Evolutionary conservation across 768 basidiomycete species (phyloP).

Genomic region (Tylopilus subfusipes): DNA sequence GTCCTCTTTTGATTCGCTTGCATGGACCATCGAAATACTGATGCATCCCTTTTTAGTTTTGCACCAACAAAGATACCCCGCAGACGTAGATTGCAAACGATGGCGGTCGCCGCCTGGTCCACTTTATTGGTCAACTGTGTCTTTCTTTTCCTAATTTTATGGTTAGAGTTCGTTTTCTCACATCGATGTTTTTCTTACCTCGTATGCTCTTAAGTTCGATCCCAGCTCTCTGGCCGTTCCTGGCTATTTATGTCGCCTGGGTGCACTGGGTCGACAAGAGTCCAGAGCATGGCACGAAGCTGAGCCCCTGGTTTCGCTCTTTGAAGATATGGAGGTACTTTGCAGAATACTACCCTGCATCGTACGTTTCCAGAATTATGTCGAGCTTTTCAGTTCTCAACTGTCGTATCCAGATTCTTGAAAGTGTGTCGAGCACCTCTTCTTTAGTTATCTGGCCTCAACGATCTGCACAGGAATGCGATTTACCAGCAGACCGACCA

Average conservation of each 20-base stretch:
- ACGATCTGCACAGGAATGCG: slow-evolving; percentile 54
- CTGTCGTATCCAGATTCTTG: slow-evolving; percentile 10
- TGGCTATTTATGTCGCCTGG: slow-evolving; percentile 80
- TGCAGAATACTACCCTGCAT: slow-evolving; percentile 87
- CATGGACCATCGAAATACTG: not conserved
- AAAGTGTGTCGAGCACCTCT: slow-evolving; percentile 32
- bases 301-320: slow-evolving; percentile 71
- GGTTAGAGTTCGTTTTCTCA: slow-evolving; percentile 46
- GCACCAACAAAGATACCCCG: slow-evolving; percentile 84
- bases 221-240: slow-evolving; percentile 83
- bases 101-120: slow-evolving; percentile 86
- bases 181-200: not conserved
- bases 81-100: slow-evolving; percentile 82
- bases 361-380: slow-evolving; percentile 51
- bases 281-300: slow-evolving; percentile 68
- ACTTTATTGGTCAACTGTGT: slow-evolving; percentile 30
- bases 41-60: slow-evolving; percentile 46
- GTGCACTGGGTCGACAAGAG: slow-evolving; percentile 68
- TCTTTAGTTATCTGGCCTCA: not conserved
- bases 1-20: not conserved
- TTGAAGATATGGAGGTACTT: slow-evolving; percentile 81
- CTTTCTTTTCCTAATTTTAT: slow-evolving; percentile 68
- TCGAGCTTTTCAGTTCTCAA: not conserved
- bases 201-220: slow-evolving; percentile 58
- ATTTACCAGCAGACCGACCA: slow-evolving; percentile 85